Evolutionary conservation across 768 basidiomycete species (phyloP).

Genomic region (Auricularia sp.): DNA sequence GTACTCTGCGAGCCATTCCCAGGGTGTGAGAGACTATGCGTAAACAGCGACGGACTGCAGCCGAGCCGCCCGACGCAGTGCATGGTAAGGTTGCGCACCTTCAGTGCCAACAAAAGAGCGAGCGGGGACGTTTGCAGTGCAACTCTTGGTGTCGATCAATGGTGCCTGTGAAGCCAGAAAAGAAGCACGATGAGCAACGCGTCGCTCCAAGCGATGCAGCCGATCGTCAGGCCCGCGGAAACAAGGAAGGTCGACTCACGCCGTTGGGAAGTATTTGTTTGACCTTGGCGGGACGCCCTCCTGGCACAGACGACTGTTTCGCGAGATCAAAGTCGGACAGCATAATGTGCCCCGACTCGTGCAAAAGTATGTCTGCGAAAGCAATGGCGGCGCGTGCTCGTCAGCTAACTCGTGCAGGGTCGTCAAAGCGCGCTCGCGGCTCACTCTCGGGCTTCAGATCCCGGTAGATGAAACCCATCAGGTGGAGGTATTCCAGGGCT

Average conservation of each 20-base stretch:
- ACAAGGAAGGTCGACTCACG: constrained; percentile 36
- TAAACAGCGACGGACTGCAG: constrained; percentile 4
- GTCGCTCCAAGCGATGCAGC: background rate
- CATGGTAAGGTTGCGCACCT: constrained; percentile 41
- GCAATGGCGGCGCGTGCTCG: constrained; percentile 1
- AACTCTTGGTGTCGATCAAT: constrained; percentile 92
- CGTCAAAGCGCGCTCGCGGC: constrained; percentile 21
- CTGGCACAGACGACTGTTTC: constrained; percentile 78
- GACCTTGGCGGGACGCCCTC: constrained; percentile 78
- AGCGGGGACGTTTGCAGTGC: constrained; percentile 94
- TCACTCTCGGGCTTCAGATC: constrained; percentile 99
- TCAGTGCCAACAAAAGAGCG: constrained; percentile 99
- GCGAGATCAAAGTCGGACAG: constrained; percentile 98
- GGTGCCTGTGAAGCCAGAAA: constrained; percentile 49
- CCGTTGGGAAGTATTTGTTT: constrained; percentile 82
- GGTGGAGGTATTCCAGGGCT: constrained; percentile 94
- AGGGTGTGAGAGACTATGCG: constrained; percentile 8
- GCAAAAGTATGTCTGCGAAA: constrained; percentile 80
- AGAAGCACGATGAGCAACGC: background rate
- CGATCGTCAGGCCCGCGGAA: background rate
- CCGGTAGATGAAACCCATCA: constrained; percentile 99
- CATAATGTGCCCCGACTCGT: constrained; percentile 99
- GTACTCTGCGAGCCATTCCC: constrained; percentile 55
- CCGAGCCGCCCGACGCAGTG: background rate
- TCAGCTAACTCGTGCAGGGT: constrained; percentile 6